Conservation (phyloP, 2,329 filamentous ascomycete genomes). For the Fusarium illudens region DNA sequence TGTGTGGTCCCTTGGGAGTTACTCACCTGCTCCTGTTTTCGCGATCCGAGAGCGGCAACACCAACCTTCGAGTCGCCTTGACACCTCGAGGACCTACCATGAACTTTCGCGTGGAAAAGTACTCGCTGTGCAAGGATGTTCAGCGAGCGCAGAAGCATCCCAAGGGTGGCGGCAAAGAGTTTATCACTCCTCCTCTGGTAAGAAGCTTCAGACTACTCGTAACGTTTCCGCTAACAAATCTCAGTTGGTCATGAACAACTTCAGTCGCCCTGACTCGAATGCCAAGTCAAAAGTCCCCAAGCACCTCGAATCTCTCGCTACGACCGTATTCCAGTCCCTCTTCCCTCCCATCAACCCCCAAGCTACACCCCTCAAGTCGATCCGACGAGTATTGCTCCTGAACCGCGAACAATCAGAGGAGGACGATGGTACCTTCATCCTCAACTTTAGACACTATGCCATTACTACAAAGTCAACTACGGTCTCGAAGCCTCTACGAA, state of each 20-base stretch:
- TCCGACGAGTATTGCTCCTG: constrained; percentile 87
- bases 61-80: constrained; percentile 86
- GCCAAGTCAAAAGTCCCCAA: constrained; percentile 79
- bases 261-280: constrained; percentile 71
- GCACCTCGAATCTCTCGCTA: constrained; percentile 91
- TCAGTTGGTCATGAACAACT: constrained; percentile 97
- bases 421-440: constrained; percentile 75
- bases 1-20: constrained; percentile 93
- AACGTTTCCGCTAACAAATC: constrained; percentile 38
- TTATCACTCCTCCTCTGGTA: constrained; percentile 82
- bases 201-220: constrained; percentile 22
- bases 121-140: constrained; percentile 92
- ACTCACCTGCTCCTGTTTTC: constrained; percentile 94
- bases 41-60: constrained; percentile 87
- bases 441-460: constrained; percentile 93
- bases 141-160: constrained; percentile 84
- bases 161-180: constrained; percentile 83
- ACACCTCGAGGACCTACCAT: constrained; percentile 92
- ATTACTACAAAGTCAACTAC: constrained; percentile 91
- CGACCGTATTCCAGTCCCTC: constrained; percentile 93
- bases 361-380: constrained; percentile 87
- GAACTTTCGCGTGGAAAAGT: constrained; percentile 93
- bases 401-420: constrained; percentile 75
- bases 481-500: constrained; percentile 82
- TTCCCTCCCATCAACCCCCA: constrained; percentile 97